A percentile compares a stretch with the other conserved stretches of the same genome.
These are phyloP conservation scores for Zygotorulaspora sp. DNA, from an alignment of 805 yeast genomes.

Conservation along the genomic window DNA sequence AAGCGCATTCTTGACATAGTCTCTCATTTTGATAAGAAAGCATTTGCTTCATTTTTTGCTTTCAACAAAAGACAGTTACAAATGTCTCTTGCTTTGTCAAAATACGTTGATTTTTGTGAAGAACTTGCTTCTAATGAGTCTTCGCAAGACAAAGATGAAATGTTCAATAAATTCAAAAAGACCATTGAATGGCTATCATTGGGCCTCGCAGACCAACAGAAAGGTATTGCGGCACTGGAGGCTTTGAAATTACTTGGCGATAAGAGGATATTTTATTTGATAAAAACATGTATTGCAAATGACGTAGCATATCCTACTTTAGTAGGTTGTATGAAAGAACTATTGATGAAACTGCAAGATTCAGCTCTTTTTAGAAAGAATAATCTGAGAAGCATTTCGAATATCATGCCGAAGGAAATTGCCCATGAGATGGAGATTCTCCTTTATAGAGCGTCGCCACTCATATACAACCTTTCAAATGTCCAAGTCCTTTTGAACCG, in stretches of 20 bases:
- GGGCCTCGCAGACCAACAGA: conserved; percentile 50
- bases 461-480: conserved; percentile 63
- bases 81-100: conserved; percentile 46
- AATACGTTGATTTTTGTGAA: conserved; percentile 49
- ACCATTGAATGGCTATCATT: conserved; percentile 58
- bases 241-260: conserved; percentile 53
- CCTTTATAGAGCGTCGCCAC: conserved; percentile 55
- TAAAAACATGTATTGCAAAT: conserved; percentile 50
- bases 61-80: conserved; percentile 65
- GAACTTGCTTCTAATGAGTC: conserved; percentile 35
- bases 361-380: conserved; percentile 42
- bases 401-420: conserved; percentile 46
- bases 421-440: conserved; percentile 51
- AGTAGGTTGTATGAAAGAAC: conserved; percentile 57
- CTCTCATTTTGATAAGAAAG: conserved; percentile 48
- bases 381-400: conserved; percentile 30
- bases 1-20: conserved; percentile 49
- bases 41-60: conserved; percentile 63
- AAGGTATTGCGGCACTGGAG: conserved; percentile 47
- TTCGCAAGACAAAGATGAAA: conserved; percentile 22
- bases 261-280: conserved; percentile 51
- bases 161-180: conserved; percentile 43
- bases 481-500: conserved; percentile 47
- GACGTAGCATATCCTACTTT: conserved; percentile 60
- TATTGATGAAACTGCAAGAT: conserved; percentile 52